Conservation (phyloP, 192 early-diverging fungal species). For the Kickxella alabastrina region DNA sequence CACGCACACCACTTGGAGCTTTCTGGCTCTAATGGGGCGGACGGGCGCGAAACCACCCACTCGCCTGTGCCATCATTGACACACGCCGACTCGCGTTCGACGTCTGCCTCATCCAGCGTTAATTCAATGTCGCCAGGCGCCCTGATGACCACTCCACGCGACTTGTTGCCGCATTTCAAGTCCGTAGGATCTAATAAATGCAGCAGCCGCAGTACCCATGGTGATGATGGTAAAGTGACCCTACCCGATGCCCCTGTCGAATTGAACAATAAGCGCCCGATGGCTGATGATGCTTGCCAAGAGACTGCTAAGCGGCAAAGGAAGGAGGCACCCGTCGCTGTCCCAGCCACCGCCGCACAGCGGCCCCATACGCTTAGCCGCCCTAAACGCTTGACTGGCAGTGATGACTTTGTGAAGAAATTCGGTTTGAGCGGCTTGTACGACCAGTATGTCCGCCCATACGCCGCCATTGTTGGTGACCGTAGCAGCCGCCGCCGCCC, state of each 20-base stretch:
- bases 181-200: no score
- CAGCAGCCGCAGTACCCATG: no score
- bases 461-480: slow-evolving; percentile 1
- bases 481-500: slow-evolving; percentile 4
- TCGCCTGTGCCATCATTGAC: slow-evolving; percentile 48
- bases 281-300: no score
- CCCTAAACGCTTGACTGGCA: slow-evolving; percentile 25
- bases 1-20: no score
- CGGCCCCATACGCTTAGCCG: slow-evolving; percentile 5
- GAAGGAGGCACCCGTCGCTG: background rate
- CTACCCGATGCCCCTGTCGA: no score
- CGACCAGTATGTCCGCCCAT: slow-evolving; percentile 42
- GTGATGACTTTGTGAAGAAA: slow-evolving; percentile 31
- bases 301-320: slow-evolving; percentile 8
- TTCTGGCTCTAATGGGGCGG: no score
- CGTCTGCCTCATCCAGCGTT: slow-evolving; percentile 48
- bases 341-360: no score
- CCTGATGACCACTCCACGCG: slow-evolving; percentile 23
- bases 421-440: slow-evolving; percentile 31
- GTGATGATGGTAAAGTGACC: no score
- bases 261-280: no score
- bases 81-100: slow-evolving; percentile 22
- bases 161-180: slow-evolving; percentile 40
- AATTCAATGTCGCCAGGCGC: slow-evolving; percentile 39
- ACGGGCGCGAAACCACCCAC: background rate